Base-by-base conservation (phyloP, 176 grass and related monocot species). In the Aegilops speltoides region DNA sequence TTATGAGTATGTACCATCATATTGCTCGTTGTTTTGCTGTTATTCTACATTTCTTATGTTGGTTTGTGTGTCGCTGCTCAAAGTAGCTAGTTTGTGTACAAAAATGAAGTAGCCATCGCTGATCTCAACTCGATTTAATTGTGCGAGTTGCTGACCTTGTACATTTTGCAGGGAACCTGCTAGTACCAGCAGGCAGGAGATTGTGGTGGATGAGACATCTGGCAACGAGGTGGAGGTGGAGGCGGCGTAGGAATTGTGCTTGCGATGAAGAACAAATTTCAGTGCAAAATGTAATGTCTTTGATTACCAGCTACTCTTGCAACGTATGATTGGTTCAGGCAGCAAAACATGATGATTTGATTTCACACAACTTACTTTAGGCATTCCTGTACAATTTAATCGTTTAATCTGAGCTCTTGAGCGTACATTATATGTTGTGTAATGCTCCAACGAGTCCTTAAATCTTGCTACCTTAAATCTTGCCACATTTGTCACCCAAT, bases 231-330 rank as follows among this genome's bases (percentile, higher is more conserved):
- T 13, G 34, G 19, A 71, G 34, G 33, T 9, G 3, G 17, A 1
- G 1, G 14, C 3, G 3, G 6, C 2, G 0, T n/a, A 0, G 1
- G 9, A 0, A 36, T 68, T 16, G 16, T 19, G 34, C 6, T 7
- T 36, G 29, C 29, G 29, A 29, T 29, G 29, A 29, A 29, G 29
- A 29, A 29, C 29, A 29, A 29, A 29, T 29, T 29, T 29, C 29
- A 2, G 29, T 29, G 29, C 29, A 29, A 29, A 29, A 29, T 29
- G 29, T 1, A 29, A 29, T 29, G 29, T 2, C 29, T 29, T 29
- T 29, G 29, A 29, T 29, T 29, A 29, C 29, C 29, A 29, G 29
- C 63, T 65, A 29, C 3, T 65, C 1, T 65, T 64, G 63, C 25
- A 65, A 14, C 12, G 3, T 29, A 7, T 29, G n/a, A n/a, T 63